Conservation (phyloP, 2,329 filamentous ascomycete species). For the Aspergillus tanneri region DNA sequence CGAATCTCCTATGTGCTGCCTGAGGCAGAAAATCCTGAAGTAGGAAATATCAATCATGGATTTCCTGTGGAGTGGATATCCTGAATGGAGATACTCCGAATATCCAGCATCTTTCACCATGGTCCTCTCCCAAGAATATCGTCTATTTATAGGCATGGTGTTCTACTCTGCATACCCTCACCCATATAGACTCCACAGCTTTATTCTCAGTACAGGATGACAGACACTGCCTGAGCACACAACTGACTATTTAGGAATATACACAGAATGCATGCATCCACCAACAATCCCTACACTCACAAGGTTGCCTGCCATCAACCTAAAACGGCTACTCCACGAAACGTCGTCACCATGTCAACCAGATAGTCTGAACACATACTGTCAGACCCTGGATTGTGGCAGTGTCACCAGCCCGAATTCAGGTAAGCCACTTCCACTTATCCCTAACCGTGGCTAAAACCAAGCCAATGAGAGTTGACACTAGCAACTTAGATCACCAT, state of each 20-base stretch:
- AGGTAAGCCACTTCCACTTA: conserved; percentile 6
- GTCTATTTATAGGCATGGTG: background rate
- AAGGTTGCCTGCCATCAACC: too few species aligned
- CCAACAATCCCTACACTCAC: too few species aligned
- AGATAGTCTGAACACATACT: background rate
- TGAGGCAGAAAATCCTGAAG: too few species aligned
- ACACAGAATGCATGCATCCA: too few species aligned
- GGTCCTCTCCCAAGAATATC: background rate
- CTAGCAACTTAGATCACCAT: background rate
- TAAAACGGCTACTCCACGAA: too few species aligned
- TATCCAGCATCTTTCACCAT: too few species aligned
- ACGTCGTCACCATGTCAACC: conserved; percentile 5
- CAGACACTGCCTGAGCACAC: too few species aligned
- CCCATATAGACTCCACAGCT: background rate
- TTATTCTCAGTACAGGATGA: background rate
- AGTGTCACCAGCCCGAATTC: conserved; percentile 3
- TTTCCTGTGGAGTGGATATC: too few species aligned
- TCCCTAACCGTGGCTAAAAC: conserved; percentile 2
- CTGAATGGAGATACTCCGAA: too few species aligned
- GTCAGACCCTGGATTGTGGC: background rate
- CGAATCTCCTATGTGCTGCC: too few species aligned
- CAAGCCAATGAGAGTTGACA: conserved; percentile 5
- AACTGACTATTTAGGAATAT: too few species aligned
- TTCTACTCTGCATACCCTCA: background rate
- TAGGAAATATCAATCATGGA: too few species aligned